Evolutionary conservation across 805 yeast species (phyloP), one percentile per base, ranked within the genome.

Genomic region (Torulaspora indica): DNA sequence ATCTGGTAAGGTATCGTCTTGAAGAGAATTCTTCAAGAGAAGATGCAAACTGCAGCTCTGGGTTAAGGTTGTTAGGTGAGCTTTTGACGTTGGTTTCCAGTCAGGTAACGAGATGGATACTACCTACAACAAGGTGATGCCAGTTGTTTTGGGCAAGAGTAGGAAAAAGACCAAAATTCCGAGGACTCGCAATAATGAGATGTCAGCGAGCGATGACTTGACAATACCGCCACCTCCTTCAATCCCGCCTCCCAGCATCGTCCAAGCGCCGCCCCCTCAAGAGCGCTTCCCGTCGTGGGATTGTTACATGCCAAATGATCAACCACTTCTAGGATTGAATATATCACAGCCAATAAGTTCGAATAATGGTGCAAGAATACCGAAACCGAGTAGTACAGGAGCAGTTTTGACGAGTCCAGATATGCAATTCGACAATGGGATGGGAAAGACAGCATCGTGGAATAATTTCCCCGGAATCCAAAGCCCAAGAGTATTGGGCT

Each of bases 51-150:
- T 12, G 7, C 28, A 25, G n/a, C 9, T 8, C 28, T 25, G 10
- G n/a, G 10, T 12, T 8, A 25, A 25, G 28, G 10, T 25, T 12
- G n/a, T 25, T 25, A 5, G n/a, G 28, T 12, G n/a, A 25, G 10
- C 9, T 4, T 12, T 25, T 25, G 5, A 8, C 5, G 10, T 13
- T 13, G 5, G 4, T 18, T 31, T 13, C 17, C 34, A 31, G 20
- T 17, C 17, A 7, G 20, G 20, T 31, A 18, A 31, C n/a, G 34
- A 15, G 15, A 47, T 47, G 51, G 43, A 38, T 17, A 28, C 38
- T 13, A 39, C 51, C 9, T 60, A 60, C 40, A 60, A 60, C 36
- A 52, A 54, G 35, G 65, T 60, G 10, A 49, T 49, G 14, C 65
- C 65, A 5, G 35, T 59, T 34, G 35, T 39, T 7, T 35, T 60